Evolutionary conservation across 2,329 filamentous ascomycete species (phyloP).

Genomic region (Arachnomyces sp.): DNA sequence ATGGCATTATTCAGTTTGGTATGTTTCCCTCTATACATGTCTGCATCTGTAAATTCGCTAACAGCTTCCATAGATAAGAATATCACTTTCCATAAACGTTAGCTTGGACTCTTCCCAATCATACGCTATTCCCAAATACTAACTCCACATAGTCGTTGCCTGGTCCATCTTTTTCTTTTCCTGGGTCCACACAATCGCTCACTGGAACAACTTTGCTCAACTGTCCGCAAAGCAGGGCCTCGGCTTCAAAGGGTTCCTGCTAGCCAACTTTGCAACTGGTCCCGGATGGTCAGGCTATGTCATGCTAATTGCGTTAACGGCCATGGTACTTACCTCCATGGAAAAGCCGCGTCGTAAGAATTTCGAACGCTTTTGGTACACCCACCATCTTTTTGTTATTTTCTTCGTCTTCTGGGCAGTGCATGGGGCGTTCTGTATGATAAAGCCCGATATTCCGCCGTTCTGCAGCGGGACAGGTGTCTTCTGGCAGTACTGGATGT

Average conservation of each 20-base stretch:
- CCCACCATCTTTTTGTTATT: slow-evolving; percentile 77
- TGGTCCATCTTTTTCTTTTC: slow-evolving; percentile 88
- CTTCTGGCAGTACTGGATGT: slow-evolving; percentile 88
- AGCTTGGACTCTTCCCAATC: slow-evolving; percentile 3
- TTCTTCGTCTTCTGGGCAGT: slow-evolving; percentile 92
- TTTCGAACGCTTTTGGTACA: slow-evolving; percentile 87
- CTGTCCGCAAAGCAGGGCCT: slow-evolving; percentile 67
- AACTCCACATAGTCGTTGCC: slow-evolving; percentile 48
- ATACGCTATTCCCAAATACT: not conserved
- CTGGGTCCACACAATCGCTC: slow-evolving; percentile 76
- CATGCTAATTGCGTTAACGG: slow-evolving; percentile 71
- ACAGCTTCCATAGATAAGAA: slow-evolving; percentile 57
- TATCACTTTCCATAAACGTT: slow-evolving; percentile 74
- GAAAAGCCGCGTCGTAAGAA: slow-evolving; percentile 73
- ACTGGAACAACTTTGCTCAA: slow-evolving; percentile 80
- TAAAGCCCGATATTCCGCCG: slow-evolving; percentile 71
- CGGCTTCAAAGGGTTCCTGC: slow-evolving; percentile 68
- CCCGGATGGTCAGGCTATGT: slow-evolving; percentile 82
- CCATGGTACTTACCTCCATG: slow-evolving; percentile 68
- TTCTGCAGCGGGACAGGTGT: slow-evolving; percentile 64
- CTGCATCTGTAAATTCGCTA: not conserved
- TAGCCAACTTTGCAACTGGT: slow-evolving; percentile 69
- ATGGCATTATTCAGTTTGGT: slow-evolving; percentile 73
- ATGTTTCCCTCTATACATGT: slow-evolving; percentile 2
- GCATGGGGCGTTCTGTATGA: slow-evolving; percentile 86